These are phyloP conservation scores for Ophiostoma triangulosporum DNA, from an alignment of 2,329 filamentous ascomycete species.

Conservation along the genomic window DNA sequence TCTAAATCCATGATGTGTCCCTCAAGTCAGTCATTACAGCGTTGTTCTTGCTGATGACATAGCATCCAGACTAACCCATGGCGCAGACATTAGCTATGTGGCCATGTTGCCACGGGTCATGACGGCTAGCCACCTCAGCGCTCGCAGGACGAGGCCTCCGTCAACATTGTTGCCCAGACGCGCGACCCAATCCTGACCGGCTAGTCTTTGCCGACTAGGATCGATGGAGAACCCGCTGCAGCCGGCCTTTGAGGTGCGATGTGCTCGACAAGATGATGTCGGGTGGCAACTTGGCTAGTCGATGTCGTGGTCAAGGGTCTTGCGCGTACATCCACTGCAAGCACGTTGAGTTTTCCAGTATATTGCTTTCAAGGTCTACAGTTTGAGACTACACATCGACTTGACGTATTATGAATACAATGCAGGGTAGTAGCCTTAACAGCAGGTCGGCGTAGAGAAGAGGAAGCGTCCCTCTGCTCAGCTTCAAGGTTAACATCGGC, in stretches of 20 bases:
- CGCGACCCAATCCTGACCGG: slow-evolving; percentile 11
- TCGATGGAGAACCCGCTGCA: slow-evolving; percentile 15
- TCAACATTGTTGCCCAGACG: slow-evolving; percentile 26
- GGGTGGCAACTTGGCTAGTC: slow-evolving; percentile 26
- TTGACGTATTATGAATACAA: too few relatives aligned
- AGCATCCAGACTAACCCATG: too few relatives aligned
- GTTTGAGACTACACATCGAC: too few relatives aligned
- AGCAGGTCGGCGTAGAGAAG: too few relatives aligned
- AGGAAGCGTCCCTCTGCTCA: too few relatives aligned
- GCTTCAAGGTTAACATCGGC: too few relatives aligned
- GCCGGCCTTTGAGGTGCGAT: slow-evolving; percentile 20
- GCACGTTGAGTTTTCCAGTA: slow-evolving; percentile 29
- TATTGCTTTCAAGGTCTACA: slow-evolving; percentile 25
- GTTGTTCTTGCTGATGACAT: too few relatives aligned
- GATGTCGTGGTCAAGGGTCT: slow-evolving; percentile 10
- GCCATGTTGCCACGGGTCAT: too few relatives aligned
- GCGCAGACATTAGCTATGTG: too few relatives aligned
- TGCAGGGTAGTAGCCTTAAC: too few relatives aligned
- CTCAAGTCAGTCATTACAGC: too few relatives aligned
- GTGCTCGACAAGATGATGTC: slow-evolving; percentile 26
- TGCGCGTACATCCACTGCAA: slow-evolving; percentile 21
- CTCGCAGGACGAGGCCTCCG: slow-evolving; percentile 22
- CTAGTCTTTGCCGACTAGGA: neutral
- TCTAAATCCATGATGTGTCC: slow-evolving; percentile 15
- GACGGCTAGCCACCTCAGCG: slow-evolving; percentile 17